phyloP scores from a whole-genome alignment of 140 eudicot genomes.

The Senecio squalidus region DNA sequence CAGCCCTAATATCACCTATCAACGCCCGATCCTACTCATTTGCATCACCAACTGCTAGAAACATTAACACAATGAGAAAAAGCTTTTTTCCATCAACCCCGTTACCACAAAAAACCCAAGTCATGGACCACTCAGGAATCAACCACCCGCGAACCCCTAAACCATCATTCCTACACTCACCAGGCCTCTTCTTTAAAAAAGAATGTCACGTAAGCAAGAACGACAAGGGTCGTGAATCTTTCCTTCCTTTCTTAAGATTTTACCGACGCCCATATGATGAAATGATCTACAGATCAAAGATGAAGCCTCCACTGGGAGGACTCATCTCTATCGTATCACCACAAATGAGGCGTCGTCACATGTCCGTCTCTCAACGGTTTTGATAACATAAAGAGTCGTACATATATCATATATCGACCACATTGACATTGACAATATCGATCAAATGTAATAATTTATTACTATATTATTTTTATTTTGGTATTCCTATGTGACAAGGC shows the following conservation, averaged over 20 bases:
- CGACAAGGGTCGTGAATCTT: conserved; percentile 69
- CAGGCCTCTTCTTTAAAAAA: conserved; percentile 66
- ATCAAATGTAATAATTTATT: conserved; percentile 38
- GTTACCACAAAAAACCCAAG: conserved; percentile 76
- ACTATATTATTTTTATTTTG: conserved; percentile 19
- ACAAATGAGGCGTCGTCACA: conserved; percentile 69
- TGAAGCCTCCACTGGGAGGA: conserved; percentile 98
- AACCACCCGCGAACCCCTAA: conserved; percentile 83
- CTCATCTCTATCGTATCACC: conserved; percentile 88
- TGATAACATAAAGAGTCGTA: conserved; percentile 34
- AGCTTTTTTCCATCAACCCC: conserved; percentile 88
- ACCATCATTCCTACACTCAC: conserved; percentile 83
- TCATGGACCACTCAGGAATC: conserved; percentile 48
- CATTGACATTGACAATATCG: conserved; percentile 35
- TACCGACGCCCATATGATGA: conserved; percentile 92
- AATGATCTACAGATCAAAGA: conserved; percentile 86
- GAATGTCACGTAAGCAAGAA: conserved; percentile 52
- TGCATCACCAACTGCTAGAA: conserved; percentile 72
- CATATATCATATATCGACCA: conserved; percentile 16
- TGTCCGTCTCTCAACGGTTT: conserved; percentile 91
- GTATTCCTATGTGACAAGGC: conserved; percentile 38
- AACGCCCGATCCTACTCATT: conserved; percentile 80
- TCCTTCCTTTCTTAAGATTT: conserved; percentile 51
- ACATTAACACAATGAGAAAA: conserved; percentile 36
- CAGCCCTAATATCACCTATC: conserved; percentile 66